phyloP scores from a whole-genome alignment of 2,329 filamentous ascomycete genomes.

The Ceratocystis variospora region DNA sequence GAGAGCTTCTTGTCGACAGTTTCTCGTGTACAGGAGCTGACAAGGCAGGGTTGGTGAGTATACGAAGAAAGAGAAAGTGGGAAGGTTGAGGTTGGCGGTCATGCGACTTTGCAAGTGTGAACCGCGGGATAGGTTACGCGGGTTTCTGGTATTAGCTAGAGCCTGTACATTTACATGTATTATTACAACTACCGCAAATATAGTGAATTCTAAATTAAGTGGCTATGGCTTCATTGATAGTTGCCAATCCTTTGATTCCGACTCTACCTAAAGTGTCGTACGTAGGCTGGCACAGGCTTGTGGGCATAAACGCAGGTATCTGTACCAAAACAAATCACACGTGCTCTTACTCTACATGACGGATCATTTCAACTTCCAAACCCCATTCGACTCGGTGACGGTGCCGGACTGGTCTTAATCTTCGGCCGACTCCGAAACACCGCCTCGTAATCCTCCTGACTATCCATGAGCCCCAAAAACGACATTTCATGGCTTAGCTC shows the following conservation, averaged over 20 bases:
- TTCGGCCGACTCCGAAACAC: conserved; percentile 77
- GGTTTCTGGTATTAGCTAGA: background rate
- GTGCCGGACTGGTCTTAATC: conserved; percentile 60
- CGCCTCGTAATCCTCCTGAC: conserved; percentile 60
- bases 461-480: conserved; percentile 53
- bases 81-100: background rate
- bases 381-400: conserved; percentile 29
- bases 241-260: too few relatives aligned
- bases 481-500: conserved; percentile 29
- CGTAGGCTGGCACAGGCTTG: too few relatives aligned
- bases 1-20: conserved; percentile 52
- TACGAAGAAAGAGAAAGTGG: background rate
- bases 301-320: too few relatives aligned
- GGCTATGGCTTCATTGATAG: background rate
- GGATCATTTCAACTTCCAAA: conserved; percentile 11
- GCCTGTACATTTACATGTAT: conserved; percentile 16
- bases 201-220: background rate
- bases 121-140: background rate
- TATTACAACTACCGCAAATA: conserved; percentile 12
- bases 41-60: conserved; percentile 63
- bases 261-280: too few relatives aligned
- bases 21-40: conserved; percentile 52
- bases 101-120: background rate
- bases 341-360: too few relatives aligned
- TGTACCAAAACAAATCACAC: too few relatives aligned